Conservation (phyloP, 768 basidiomycete species). For the Naganishia vishniacii region DNA sequence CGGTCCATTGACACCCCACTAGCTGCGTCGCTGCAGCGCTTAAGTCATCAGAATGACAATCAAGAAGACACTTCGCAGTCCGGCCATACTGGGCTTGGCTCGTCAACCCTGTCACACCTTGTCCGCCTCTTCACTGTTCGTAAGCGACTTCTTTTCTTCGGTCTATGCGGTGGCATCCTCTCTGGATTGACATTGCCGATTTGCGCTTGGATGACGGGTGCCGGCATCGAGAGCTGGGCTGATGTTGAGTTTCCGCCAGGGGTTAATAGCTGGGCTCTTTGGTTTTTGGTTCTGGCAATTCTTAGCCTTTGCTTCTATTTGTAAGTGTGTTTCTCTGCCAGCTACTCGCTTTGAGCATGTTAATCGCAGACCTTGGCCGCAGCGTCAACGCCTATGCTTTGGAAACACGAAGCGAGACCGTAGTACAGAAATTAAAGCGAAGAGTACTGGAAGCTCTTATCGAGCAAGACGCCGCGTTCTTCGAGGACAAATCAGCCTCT, state of each 20-base stretch:
- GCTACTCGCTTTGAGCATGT: too few species aligned
- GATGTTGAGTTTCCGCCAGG: constrained; percentile 9
- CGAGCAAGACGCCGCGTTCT: constrained; percentile 17
- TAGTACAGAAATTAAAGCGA: neutral
- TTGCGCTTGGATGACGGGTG: constrained; percentile 37
- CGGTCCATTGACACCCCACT: neutral
- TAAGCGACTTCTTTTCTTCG: constrained; percentile 13
- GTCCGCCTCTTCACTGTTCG: neutral
- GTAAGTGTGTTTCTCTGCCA: too few species aligned
- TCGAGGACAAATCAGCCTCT: neutral
- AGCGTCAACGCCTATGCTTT: constrained; percentile 29
- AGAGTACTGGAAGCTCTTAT: neutral
- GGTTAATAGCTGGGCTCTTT: constrained; percentile 36
- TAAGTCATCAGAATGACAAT: constrained; percentile 10
- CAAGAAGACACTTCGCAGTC: too few species aligned
- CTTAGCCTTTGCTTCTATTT: constrained; percentile 22
- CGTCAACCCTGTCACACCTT: neutral
- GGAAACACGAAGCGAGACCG: constrained; percentile 1
- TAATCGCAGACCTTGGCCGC: neutral
- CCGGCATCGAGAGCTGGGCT: constrained; percentile 32
- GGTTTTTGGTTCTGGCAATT: constrained; percentile 41
- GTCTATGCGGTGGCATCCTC: constrained; percentile 27
- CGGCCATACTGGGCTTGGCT: too few species aligned
- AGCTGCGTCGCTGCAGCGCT: neutral
- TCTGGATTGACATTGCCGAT: constrained; percentile 35